Conservation (phyloP, 805 yeast genomes). For the Clavispora vitiphila region DNA sequence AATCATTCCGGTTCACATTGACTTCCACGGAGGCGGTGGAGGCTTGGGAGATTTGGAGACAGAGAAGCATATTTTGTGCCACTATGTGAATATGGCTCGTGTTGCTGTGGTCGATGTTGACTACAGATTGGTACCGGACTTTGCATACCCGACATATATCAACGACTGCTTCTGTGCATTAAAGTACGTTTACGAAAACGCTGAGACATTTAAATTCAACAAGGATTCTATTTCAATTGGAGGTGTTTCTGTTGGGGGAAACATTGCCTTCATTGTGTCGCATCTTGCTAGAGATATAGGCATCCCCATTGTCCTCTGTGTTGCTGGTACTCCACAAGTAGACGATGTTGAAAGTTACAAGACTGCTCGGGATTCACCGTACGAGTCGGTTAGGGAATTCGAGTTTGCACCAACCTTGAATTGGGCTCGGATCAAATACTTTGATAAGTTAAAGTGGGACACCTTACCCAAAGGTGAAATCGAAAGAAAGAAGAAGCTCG, state of each 20-base stretch:
- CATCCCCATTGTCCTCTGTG: slow-evolving; percentile 18
- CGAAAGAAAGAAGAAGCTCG: slow-evolving; percentile 11
- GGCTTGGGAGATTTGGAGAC: slow-evolving; percentile 27
- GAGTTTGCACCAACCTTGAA: slow-evolving; percentile 28
- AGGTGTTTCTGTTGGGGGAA: slow-evolving; percentile 22
- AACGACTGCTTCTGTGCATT: slow-evolving; percentile 24
- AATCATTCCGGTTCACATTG: slow-evolving; percentile 24
- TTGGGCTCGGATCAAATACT: slow-evolving; percentile 26
- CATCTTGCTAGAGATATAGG: slow-evolving; percentile 22
- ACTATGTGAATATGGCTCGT: slow-evolving; percentile 18
- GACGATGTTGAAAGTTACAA: slow-evolving; percentile 21
- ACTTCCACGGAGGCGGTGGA: slow-evolving; percentile 34
- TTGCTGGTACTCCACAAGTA: slow-evolving; percentile 29
- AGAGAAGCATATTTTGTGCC: slow-evolving; percentile 22
- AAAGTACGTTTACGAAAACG: slow-evolving; percentile 19
- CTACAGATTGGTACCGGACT: slow-evolving; percentile 25
- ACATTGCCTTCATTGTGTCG: slow-evolving; percentile 21
- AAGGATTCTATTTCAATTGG: slow-evolving; percentile 20
- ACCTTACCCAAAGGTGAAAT: slow-evolving; percentile 14
- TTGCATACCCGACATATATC: slow-evolving; percentile 21
- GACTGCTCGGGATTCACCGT: slow-evolving; percentile 22
- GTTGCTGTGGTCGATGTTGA: slow-evolving; percentile 27
- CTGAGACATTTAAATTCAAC: slow-evolving; percentile 15
- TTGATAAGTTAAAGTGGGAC: slow-evolving; percentile 25
- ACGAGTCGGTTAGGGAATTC: slow-evolving; percentile 19